These are phyloP conservation scores for Suillus decipiens DNA, from an alignment of 768 basidiomycete genomes.

Conservation along the genomic window DNA sequence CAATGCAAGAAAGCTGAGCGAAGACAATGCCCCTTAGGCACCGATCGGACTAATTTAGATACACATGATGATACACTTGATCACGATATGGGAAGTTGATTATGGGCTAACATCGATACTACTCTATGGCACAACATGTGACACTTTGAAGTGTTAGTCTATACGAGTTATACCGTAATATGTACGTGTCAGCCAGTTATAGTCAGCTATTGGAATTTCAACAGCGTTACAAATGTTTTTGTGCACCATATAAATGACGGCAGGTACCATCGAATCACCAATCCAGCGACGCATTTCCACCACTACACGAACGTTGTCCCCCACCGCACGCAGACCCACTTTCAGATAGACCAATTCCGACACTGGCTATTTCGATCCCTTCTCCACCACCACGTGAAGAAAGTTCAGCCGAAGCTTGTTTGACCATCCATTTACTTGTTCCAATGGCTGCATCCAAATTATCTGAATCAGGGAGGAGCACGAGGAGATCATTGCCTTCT, in stretches of 20 bases:
- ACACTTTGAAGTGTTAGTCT: not conserved
- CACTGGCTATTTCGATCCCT: conserved; percentile 39
- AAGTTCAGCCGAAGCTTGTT: conserved; percentile 50
- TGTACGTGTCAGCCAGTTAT: too few species aligned
- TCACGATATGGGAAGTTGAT: not conserved
- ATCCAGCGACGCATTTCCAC: conserved; percentile 15
- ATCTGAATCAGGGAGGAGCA: conserved; percentile 52
- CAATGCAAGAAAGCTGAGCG: not conserved
- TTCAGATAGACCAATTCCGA: conserved; percentile 1
- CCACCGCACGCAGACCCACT: conserved; percentile 12
- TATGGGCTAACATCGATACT: not conserved
- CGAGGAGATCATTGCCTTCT: conserved; percentile 43
- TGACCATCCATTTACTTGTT: conserved; percentile 64
- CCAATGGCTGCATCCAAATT: conserved; percentile 64
- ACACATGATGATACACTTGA: not conserved
- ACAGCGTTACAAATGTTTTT: not conserved
- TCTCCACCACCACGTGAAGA: conserved; percentile 27
- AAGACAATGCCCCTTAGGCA: not conserved
- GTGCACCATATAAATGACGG: not conserved
- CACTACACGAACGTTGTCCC: not conserved
- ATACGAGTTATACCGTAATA: too few species aligned
- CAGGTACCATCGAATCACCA: conserved; percentile 8
- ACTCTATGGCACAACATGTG: not conserved
- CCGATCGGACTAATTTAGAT: not conserved
- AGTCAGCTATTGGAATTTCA: not conserved